These are phyloP conservation scores for Lasiosphaeriaceae sp. DNA, from an alignment of 495 filamentous ascomycete species.

Conservation along the genomic window DNA sequence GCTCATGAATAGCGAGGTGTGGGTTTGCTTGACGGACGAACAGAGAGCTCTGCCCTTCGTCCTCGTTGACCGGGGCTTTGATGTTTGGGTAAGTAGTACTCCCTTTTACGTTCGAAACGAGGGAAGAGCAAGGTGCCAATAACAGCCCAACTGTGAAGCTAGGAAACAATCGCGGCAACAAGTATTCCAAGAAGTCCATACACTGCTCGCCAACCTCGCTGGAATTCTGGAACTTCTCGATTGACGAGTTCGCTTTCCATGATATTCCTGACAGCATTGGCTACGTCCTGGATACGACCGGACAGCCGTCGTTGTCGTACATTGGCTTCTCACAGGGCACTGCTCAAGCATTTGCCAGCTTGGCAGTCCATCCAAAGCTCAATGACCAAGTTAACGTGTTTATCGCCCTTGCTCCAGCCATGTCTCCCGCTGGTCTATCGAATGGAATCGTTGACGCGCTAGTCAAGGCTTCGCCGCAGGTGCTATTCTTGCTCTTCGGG, in stretches of 20 bases:
- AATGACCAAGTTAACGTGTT: constrained; percentile 95
- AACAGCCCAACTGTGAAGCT: constrained; percentile 37
- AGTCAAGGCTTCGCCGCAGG: constrained; percentile 88
- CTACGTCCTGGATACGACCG: constrained; percentile 83
- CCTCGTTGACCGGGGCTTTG: constrained; percentile 86
- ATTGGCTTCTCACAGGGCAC: constrained; percentile 97
- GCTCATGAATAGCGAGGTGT: constrained; percentile 98
- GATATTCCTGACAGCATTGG: constrained; percentile 93
- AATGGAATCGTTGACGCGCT: constrained; percentile 88
- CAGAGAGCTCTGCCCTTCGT: constrained; percentile 83
- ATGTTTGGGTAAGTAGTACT: constrained; percentile 76
- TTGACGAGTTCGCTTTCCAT: constrained; percentile 96
- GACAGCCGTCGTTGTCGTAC: constrained; percentile 83
- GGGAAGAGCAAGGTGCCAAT: background rate
- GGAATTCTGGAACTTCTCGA: constrained; percentile 94
- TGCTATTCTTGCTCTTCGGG: constrained; percentile 93
- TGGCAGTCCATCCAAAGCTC: constrained; percentile 88
- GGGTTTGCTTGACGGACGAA: constrained; percentile 87
- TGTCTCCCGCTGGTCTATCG: constrained; percentile 87
- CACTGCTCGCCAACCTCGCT: constrained; percentile 65
- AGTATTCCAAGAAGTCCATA: constrained; percentile 93
- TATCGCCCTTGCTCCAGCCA: constrained; percentile 93
- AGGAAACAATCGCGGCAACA: constrained; percentile 96
- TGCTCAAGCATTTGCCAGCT: constrained; percentile 89
- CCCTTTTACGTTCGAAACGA: background rate